Evolutionary conservation across 1,284 basidiomycete species (phyloP), one percentile per base, ranked within the genome.

Genomic region (Leccinum insigne): DNA sequence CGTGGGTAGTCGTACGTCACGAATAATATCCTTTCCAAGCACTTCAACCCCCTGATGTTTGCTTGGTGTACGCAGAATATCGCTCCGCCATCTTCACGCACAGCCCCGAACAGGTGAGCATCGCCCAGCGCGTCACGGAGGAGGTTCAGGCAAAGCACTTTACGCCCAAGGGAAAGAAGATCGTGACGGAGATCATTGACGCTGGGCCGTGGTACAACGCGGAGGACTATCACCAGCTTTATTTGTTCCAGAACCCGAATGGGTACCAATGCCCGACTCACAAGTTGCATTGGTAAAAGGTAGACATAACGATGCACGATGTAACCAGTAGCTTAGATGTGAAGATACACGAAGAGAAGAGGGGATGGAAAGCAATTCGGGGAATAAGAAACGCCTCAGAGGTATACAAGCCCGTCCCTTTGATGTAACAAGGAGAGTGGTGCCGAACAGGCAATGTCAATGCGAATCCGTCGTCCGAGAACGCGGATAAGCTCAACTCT

Each of bases 11-110:
- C 94, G 93, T 94, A 75, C 73, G 92, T 65, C 29, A 9, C 21
- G 11, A 47, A 44, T n/a, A n/a, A 44, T 44, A 3, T n/a, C 8
- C 1, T 18, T 47, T 47, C 16, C 5, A n/a, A n/a, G n/a, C 18
- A 18, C 47, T 18, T 49, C 47, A 18, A 49, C 49, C 9, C 23
- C n/a, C 61, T 71, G 18, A 70, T 42, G 8, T 35, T 21, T 44
- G 14, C 23, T 44, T 40, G 16, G 14, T 40, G 35, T 44, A 18
- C 26, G 2, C 77, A 93, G 93, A 99, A 78, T 99, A 99, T 79
- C 93, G 97, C 63, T 96, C 94, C 3, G 94, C 89, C 23, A 96
- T 99, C 76, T 99, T 96, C 80, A 91, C 88, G 52, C 83, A 93
- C 73, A 85, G 87, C 2, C 82, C 86, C 1, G 91, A 93, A 73